These are phyloP conservation scores for Pythium vanterpoolii DNA, from an alignment of 352 stramenopile genomes.

Conservation along the genomic window DNA sequence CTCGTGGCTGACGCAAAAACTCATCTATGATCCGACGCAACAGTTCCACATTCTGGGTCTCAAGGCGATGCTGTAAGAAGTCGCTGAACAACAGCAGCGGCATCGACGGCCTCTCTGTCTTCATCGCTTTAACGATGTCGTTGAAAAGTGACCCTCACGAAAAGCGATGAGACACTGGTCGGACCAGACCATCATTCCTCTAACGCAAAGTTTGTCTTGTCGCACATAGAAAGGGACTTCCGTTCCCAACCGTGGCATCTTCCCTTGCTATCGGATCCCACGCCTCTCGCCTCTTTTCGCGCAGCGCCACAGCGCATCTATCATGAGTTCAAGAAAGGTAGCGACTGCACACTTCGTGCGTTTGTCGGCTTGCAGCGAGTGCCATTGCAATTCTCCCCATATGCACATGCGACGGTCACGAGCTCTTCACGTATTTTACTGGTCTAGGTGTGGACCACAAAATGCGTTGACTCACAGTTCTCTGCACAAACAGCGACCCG, in stretches of 20 bases:
- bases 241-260: background rate
- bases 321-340: background rate
- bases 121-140: background rate
- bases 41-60: slow-evolving; percentile 1
- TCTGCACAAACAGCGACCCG: no score
- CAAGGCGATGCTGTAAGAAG: background rate
- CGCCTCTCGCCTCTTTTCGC: background rate
- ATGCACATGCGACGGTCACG: background rate
- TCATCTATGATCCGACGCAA: slow-evolving; percentile 1
- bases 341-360: background rate
- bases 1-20: background rate
- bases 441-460: no score
- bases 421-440: no score
- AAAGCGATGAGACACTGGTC: background rate
- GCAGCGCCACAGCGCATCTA: background rate
- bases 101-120: background rate
- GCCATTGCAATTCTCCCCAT: slow-evolving; percentile 1
- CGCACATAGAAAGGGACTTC: background rate
- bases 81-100: background rate
- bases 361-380: slow-evolving; percentile 4
- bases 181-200: background rate
- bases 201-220: background rate
- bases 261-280: background rate
- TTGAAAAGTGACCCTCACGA: background rate
- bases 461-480: no score